phyloP scores from a whole-genome alignment of 495 filamentous ascomycete species.

The Aspergillus sparsus region DNA sequence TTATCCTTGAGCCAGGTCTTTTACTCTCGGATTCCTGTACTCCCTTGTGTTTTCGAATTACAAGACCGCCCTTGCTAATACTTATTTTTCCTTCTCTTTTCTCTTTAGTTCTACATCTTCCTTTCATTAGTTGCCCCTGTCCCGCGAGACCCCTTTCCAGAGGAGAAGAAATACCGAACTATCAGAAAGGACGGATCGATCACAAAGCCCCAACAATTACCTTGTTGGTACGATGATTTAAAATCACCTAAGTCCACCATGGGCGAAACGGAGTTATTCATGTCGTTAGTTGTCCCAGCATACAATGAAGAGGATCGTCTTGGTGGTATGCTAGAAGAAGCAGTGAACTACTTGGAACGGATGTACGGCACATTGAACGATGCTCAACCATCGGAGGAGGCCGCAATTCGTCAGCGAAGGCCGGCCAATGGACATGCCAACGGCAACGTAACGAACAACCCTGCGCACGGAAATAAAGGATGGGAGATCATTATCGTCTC shows the following conservation, averaged over 20 bases:
- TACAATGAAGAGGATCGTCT: conserved; percentile 92
- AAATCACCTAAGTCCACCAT: conserved; percentile 50
- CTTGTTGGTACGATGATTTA: conserved; percentile 81
- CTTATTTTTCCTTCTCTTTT: not conserved
- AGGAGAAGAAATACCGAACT: conserved; percentile 85
- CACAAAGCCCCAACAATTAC: conserved; percentile 61
- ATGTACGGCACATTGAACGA: conserved; percentile 62
- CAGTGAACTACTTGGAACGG: conserved; percentile 77
- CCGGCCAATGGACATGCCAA: conserved; percentile 29
- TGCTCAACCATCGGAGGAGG: conserved; percentile 21
- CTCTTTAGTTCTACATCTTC: conserved; percentile 62
- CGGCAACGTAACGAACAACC: conserved; percentile 25
- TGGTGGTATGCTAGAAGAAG: conserved; percentile 82
- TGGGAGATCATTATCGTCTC: conserved; percentile 97
- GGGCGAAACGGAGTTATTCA: conserved; percentile 59
- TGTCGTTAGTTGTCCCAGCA: conserved; percentile 91
- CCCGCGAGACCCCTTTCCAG: conserved; percentile 70
- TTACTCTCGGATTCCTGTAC: not conserved
- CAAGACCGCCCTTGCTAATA: not conserved
- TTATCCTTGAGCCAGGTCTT: not conserved
- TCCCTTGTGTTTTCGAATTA: not conserved
- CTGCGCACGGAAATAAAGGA: conserved; percentile 47
- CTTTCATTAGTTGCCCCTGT: conserved; percentile 76
- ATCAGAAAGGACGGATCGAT: conserved; percentile 64
- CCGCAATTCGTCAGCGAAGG: conserved; percentile 37